These are phyloP conservation scores for Cercospora sp. DNA, from an alignment of 2,329 filamentous ascomycete species.

Conservation along the genomic window DNA sequence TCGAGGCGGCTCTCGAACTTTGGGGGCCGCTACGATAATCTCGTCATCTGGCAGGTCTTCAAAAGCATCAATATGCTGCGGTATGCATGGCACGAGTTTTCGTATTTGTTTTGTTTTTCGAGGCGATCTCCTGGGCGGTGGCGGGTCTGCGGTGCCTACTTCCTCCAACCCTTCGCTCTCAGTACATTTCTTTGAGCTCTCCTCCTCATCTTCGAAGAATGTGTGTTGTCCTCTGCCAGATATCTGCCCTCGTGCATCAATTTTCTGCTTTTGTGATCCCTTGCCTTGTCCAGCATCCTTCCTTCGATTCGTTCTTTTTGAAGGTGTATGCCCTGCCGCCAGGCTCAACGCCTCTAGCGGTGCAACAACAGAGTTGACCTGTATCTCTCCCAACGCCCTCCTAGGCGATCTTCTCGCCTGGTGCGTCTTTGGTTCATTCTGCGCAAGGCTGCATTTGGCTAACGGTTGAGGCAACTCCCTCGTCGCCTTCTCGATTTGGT, in stretches of 20 bases:
- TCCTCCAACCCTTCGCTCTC: not conserved
- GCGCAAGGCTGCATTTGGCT: not conserved
- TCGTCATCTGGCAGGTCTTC: not conserved
- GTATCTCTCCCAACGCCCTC: slow-evolving; percentile 29
- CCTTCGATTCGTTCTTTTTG: slow-evolving; percentile 12
- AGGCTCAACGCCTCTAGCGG: slow-evolving; percentile 16
- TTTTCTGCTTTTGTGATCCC: slow-evolving; percentile 11
- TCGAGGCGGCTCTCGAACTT: no score
- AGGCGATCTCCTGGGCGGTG: slow-evolving; percentile 2
- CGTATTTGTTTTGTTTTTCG: slow-evolving; percentile 4
- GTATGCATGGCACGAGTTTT: slow-evolving; percentile 5
- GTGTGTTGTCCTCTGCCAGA: slow-evolving; percentile 14
- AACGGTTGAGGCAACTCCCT: not conserved
- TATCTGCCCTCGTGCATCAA: slow-evolving; percentile 6
- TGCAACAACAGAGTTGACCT: slow-evolving; percentile 28
- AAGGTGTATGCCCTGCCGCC: slow-evolving; percentile 4
- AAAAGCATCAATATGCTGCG: not conserved
- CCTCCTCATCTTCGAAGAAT: slow-evolving; percentile 16
- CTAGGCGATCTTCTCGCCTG: slow-evolving; percentile 13
- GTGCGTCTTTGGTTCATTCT: not conserved
- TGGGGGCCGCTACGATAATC: not conserved
- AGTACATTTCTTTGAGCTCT: not conserved
- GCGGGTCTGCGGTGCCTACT: not conserved
- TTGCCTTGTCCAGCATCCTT: not conserved
- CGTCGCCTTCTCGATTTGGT: not conserved